Conservation (phyloP, 768 basidiomycete genomes). For the Macrolepiota fuliginosa region DNA sequence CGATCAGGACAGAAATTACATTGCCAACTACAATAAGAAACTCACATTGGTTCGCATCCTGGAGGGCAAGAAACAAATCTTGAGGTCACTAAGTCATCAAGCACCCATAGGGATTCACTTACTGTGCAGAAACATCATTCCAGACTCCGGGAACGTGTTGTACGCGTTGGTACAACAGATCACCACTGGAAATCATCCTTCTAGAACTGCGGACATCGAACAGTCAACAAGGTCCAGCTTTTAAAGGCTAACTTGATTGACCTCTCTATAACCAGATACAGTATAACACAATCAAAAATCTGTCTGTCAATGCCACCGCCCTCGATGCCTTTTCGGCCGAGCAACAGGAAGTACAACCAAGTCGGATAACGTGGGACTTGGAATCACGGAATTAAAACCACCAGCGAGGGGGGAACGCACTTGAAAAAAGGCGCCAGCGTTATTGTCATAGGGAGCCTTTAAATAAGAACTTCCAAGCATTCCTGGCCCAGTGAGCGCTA, state of each 20-base stretch:
- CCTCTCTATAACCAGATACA: background rate
- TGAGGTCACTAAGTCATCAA: background rate
- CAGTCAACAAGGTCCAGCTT: no score
- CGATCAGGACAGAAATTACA: background rate
- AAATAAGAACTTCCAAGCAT: background rate
- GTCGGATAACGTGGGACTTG: background rate
- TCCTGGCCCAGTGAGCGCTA: background rate
- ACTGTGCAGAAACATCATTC: slow-evolving; percentile 23
- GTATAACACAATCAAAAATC: background rate
- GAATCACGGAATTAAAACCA: background rate
- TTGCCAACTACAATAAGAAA: background rate
- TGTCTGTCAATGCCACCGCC: background rate
- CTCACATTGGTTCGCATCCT: slow-evolving; percentile 24
- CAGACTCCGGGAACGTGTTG: slow-evolving; percentile 7
- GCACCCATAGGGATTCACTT: background rate
- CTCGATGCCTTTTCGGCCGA: background rate
- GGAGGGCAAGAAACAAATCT: background rate
- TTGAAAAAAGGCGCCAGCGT: background rate
- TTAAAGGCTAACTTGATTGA: no score
- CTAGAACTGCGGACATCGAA: no score
- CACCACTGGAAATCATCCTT: background rate
- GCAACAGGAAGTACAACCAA: background rate
- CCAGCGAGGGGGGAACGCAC: background rate
- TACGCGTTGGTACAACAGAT: background rate
- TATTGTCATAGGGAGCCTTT: background rate